A percentile compares a stretch with the other conserved stretches of the same genome.
These are phyloP conservation scores for Sphagnum tenellum DNA, from an alignment of 225 moss, liverwort and hornwort genomes.

Conservation along the genomic window DNA sequence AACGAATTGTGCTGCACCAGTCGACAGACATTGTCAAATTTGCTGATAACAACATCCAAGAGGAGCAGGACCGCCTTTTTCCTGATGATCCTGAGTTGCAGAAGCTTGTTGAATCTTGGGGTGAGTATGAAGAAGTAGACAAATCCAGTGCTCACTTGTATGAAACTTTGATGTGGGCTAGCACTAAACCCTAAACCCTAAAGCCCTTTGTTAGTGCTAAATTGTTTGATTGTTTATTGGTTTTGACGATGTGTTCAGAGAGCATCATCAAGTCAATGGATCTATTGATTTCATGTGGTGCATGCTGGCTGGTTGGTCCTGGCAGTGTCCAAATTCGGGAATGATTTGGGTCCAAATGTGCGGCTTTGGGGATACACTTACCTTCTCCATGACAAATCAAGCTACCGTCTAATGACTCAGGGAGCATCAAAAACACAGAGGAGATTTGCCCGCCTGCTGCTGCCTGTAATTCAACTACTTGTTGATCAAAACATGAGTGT, in stretches of 20 bases:
- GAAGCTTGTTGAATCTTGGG: slow-evolving; percentile 70
- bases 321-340: slow-evolving; percentile 74
- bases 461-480: slow-evolving; percentile 66
- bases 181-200: too few species aligned
- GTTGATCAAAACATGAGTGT: slow-evolving; percentile 51
- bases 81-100: slow-evolving; percentile 52
- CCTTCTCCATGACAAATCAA: slow-evolving; percentile 60
- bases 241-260: too few species aligned
- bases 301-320: too few species aligned
- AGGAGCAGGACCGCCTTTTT: slow-evolving; percentile 76
- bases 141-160: too few species aligned
- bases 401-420: slow-evolving; percentile 53
- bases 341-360: slow-evolving; percentile 80
- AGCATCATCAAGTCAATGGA: too few species aligned
- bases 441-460: slow-evolving; percentile 48
- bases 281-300: too few species aligned
- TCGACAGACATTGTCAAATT: slow-evolving; percentile 75
- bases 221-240: too few species aligned
- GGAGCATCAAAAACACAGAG: slow-evolving; percentile 57
- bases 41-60: slow-evolving; percentile 71
- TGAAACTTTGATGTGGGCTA: too few species aligned
- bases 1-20: slow-evolving; percentile 58
- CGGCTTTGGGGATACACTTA: slow-evolving; percentile 87
- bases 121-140: slow-evolving; percentile 21
- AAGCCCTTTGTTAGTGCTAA: too few species aligned